Percentiles rank a stretch among this genome's conserved stretches.
These are phyloP conservation scores for Limnanthes douglasii DNA, from an alignment of 345 rosid species.

Conservation along the genomic window DNA sequence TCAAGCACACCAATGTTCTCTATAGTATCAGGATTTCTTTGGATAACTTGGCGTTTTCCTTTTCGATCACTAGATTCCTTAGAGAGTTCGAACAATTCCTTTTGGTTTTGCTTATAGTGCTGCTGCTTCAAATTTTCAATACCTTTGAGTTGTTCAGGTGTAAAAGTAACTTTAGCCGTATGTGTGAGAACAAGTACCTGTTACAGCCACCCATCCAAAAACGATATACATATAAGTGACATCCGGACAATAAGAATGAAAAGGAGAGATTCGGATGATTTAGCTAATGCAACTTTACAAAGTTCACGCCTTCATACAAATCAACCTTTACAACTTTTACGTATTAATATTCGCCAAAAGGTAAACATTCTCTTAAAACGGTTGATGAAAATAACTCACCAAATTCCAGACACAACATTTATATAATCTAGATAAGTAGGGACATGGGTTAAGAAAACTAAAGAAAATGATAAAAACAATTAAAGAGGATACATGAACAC, in stretches of 20 bases:
- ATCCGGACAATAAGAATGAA: no score
- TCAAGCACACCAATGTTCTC: conserved; percentile 4
- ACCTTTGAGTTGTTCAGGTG: neutral
- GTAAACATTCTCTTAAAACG: no score
- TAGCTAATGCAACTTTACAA: no score
- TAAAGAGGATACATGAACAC: conserved; percentile 1
- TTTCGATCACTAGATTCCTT: neutral
- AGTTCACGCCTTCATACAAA: no score
- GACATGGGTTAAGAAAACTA: neutral
- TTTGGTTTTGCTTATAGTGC: conserved; percentile 37
- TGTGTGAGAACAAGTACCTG: conserved; percentile 68
- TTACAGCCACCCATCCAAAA: no score
- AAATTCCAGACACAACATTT: no score
- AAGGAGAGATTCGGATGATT: no score
- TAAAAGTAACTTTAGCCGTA: conserved; percentile 23
- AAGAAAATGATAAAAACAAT: neutral
- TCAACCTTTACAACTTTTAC: no score
- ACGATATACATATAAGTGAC: no score
- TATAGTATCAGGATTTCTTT: neutral
- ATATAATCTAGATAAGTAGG: neutral
- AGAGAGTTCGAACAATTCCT: conserved; percentile 33
- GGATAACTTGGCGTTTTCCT: conserved; percentile 3
- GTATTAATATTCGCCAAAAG: no score
- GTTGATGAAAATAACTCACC: no score
- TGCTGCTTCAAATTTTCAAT: conserved; percentile 22